These are phyloP conservation scores for Dysphania ambrosioides DNA, from an alignment of 148 eudicot genomes.

Conservation along the genomic window DNA sequence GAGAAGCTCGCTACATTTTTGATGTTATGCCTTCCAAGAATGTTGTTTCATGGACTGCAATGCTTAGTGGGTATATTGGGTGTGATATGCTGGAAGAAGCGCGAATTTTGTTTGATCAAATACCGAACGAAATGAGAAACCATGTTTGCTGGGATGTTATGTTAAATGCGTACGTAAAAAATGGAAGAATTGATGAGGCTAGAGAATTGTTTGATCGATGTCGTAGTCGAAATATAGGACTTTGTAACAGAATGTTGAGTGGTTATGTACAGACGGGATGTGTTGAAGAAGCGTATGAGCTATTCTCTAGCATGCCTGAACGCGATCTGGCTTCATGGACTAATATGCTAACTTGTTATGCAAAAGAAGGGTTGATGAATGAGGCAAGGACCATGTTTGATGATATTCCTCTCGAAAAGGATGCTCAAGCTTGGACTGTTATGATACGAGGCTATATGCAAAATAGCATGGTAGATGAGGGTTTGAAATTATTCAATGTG, in stretches of 20 bases:
- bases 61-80: constrained; percentile 55
- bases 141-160: constrained; percentile 63
- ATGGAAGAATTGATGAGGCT: constrained; percentile 44
- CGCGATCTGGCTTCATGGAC: constrained; percentile 63
- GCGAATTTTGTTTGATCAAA: constrained; percentile 42
- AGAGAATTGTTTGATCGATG: constrained; percentile 40
- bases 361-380: constrained; percentile 40
- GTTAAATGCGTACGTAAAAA: constrained; percentile 53
- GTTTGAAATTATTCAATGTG: constrained; percentile 38
- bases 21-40: constrained; percentile 51
- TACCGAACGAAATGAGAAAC: constrained; percentile 31
- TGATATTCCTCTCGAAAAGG: constrained; percentile 47
- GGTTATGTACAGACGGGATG: constrained; percentile 52
- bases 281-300: constrained; percentile 36
- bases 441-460: constrained; percentile 51
- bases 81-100: constrained; percentile 51
- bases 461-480: constrained; percentile 42
- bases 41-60: constrained; percentile 63
- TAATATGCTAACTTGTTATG: constrained; percentile 47
- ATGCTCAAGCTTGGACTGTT: constrained; percentile 51
- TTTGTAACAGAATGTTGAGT: constrained; percentile 53
- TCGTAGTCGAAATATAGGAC: constrained; percentile 29
- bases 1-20: constrained; percentile 46
- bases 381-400: constrained; percentile 50
- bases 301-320: constrained; percentile 44